phyloP scores from a whole-genome alignment of 2,329 filamentous ascomycete species.

The Teratosphaeria viscida region DNA sequence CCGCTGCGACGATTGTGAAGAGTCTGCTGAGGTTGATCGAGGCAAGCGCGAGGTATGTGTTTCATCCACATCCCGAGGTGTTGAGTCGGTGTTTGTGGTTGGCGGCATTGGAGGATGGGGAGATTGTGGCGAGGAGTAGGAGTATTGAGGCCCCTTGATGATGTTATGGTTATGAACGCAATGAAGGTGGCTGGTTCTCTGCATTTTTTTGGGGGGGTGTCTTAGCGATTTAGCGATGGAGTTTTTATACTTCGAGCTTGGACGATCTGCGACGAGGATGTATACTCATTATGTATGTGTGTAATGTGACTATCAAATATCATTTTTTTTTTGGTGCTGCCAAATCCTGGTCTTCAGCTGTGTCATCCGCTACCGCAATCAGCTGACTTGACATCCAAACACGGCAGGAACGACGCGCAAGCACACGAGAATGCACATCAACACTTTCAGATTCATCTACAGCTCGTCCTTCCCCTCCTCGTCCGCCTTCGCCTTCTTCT shows the following conservation, averaged over 20 bases:
- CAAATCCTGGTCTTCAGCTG: no score
- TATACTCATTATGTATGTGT: not conserved
- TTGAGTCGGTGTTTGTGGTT: constrained; percentile 80
- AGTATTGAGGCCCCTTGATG: constrained; percentile 14
- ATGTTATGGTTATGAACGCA: not conserved
- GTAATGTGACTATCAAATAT: not conserved
- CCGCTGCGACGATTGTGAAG: constrained; percentile 67
- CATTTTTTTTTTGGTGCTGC: no score
- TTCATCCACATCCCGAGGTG: constrained; percentile 64
- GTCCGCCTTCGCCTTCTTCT: not conserved
- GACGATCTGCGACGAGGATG: not conserved
- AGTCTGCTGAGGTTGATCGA: constrained; percentile 69
- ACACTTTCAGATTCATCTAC: not conserved
- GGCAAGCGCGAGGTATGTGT: constrained; percentile 63
- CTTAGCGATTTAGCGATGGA: not conserved
- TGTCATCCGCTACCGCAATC: no score
- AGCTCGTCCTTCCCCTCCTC: not conserved
- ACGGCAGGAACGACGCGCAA: not conserved
- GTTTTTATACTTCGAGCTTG: not conserved
- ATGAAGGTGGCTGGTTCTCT: not conserved
- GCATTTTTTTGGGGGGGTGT: not conserved
- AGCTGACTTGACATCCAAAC: not conserved
- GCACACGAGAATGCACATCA: not conserved
- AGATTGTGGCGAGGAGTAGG: constrained; percentile 42
- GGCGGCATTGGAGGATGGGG: constrained; percentile 63